Percentiles rank a stretch among this genome's conserved stretches.
These are phyloP conservation scores for Aurantiochytrium sp. DNA, from an alignment of 108 stramenopile genomes.

Conservation along the genomic window DNA sequence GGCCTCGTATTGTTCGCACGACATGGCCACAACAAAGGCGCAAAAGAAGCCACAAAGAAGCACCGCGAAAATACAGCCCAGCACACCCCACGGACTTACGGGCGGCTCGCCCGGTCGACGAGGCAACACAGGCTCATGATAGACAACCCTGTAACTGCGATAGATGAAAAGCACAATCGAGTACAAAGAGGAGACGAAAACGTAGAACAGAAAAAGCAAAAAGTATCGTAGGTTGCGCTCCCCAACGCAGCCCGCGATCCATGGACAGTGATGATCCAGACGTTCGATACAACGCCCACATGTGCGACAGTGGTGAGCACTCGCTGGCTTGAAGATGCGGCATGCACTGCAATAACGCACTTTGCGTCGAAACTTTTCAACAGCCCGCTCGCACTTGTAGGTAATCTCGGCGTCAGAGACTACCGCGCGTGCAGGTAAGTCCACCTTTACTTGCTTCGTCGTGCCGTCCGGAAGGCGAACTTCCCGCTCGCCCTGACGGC, in stretches of 20 bases:
- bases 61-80: not conserved
- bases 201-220: constrained; percentile 91
- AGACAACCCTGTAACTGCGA: not conserved
- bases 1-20: constrained; percentile 1
- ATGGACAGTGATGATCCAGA: constrained; percentile 67
- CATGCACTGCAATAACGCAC: not conserved
- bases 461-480: not conserved
- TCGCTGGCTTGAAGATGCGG: not conserved
- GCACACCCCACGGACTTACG: not conserved
- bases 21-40: constrained; percentile 2
- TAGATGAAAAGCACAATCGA: not conserved
- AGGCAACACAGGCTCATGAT: not conserved
- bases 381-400: not conserved
- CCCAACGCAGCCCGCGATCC: constrained; percentile 99
- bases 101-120: not conserved
- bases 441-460: not conserved
- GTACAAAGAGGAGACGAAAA: constrained; percentile 78
- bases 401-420: not conserved
- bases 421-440: not conserved
- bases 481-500: not conserved
- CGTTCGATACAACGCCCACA: not conserved
- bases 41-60: not conserved
- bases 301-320: not conserved
- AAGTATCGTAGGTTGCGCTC: constrained; percentile 98
- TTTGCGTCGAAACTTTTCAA: not conserved